These are phyloP conservation scores for Zychaea mexicana DNA, from an alignment of 371 early-diverging fungal species.

Conservation along the genomic window DNA sequence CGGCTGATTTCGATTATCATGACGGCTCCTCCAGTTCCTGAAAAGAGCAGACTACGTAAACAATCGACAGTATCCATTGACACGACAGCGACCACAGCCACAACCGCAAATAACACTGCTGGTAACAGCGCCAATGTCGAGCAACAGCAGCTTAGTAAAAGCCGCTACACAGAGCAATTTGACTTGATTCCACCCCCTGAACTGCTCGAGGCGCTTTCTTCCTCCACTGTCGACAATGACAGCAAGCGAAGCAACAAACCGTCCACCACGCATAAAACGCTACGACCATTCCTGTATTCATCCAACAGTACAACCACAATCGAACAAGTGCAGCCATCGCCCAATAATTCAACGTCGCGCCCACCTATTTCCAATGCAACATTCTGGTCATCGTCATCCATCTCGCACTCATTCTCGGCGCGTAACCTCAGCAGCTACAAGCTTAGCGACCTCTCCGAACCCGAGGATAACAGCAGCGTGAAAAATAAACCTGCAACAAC, in stretches of 20 bases:
- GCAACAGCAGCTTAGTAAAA: not conserved
- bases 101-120: not conserved
- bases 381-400: conserved; percentile 7
- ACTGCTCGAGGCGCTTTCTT: conserved; percentile 13
- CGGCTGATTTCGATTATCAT: not conserved
- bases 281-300: conserved; percentile 8
- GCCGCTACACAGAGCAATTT: conserved; percentile 39
- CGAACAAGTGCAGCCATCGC: conserved; percentile 1
- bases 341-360: conserved; percentile 5
- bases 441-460: not conserved
- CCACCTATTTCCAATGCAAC: conserved; percentile 8
- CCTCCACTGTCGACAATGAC: conserved; percentile 1
- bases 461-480: not conserved
- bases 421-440: conserved; percentile 6
- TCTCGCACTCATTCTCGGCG: conserved; percentile 2
- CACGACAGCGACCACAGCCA: not conserved
- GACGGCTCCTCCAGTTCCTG: conserved; percentile 22
- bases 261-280: not conserved
- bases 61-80: conserved; percentile 4
- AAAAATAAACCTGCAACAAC: not conserved
- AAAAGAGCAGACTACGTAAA: conserved; percentile 38
- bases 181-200: conserved; percentile 25
- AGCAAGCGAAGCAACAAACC: conserved; percentile 6
- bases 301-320: conserved; percentile 8
- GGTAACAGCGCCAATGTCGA: conserved; percentile 3